Conservation (phyloP, 164 flowering plant species). For the Vitis amurensis region DNA sequence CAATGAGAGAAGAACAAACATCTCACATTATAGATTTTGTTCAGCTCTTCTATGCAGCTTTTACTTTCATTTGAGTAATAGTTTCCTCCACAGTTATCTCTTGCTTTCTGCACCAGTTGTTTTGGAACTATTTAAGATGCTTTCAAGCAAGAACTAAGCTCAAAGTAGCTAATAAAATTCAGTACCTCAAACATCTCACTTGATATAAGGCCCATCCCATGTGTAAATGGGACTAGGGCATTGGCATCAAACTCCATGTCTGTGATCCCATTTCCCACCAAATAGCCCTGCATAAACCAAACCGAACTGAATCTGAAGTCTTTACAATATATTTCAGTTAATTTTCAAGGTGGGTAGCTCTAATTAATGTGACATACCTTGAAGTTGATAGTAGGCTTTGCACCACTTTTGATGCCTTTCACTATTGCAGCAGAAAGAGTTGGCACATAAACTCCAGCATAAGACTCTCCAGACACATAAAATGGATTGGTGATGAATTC, state of each 20-base stretch:
- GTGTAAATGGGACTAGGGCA: constrained; percentile 41
- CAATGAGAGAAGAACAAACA: background rate
- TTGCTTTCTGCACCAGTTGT: constrained; percentile 14
- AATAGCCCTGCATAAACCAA: constrained; percentile 31
- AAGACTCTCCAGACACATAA: constrained; percentile 39
- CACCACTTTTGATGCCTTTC: constrained; percentile 24
- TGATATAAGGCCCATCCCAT: constrained; percentile 48
- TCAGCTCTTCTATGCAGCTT: background rate
- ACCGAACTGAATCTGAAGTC: background rate
- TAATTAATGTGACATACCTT: constrained; percentile 9
- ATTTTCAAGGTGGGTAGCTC: background rate
- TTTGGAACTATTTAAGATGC: too few species aligned
- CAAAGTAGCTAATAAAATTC: background rate
- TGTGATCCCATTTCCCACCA: constrained; percentile 43
- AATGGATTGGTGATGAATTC: constrained; percentile 37
- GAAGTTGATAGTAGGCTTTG: constrained; percentile 15
- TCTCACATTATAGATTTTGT: constrained; percentile 20
- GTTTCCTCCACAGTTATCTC: constrained; percentile 19
- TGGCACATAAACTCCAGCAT: constrained; percentile 43
- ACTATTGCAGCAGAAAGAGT: constrained; percentile 34
- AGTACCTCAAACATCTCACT: constrained; percentile 29
- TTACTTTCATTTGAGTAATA: constrained; percentile 1
- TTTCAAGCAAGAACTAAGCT: background rate
- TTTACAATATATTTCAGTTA: background rate
- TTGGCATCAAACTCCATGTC: constrained; percentile 29